Evolutionary conservation across 352 stramenopile genomes (phyloP), one percentile per base, ranked within the genome.

Genomic region (Aphanomyces invadans): DNA sequence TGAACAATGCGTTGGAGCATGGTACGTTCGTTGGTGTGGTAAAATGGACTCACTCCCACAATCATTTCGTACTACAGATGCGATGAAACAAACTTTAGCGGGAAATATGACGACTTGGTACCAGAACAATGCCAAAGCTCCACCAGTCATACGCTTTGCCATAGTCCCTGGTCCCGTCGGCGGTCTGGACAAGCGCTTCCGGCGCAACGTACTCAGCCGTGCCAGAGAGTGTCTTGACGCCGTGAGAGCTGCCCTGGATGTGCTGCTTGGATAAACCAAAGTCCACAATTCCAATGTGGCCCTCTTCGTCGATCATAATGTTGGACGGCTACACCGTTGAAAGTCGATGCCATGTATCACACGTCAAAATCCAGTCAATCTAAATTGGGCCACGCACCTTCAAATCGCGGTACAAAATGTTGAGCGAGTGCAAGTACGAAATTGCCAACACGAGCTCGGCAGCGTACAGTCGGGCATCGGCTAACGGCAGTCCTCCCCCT

Each of bases 141-240:
- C 86, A 95, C 86, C 86, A 95, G 67, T 95, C 86, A 72, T 92
- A 95, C 19, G 81, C 79, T 63, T 95, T 95, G 68, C 86, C 86
- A 59, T 95, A 95, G 68, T 90, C 88, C 53, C 86, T 75, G 23
- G 81, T 83, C 0, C 86, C 86, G 59, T 95, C 86, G 0, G 77
- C 73, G 65, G 82, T 91, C 63, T 95, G 86, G 2, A 84, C 78
- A 0, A 95, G 74, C 25, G 86, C 86, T 71, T 95, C 86, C 3
- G 86, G 86, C 0, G 86, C 86, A 4, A 95, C 86, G 69, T 95
- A 95, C 63, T 95, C 86, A 4, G 86, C 86, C 2, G 86, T 95
- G 4, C 86, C 86, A 0, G 84, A 93, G 10, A 95, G 66, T 3
- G 86, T 95, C 70, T 93, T 92, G 52, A 93, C 86, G 21, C 86